Evolutionary conservation across 2,329 filamentous ascomycete species (phyloP), one percentile per base, ranked within the genome.

Genomic region (Fusarium sp.): DNA sequence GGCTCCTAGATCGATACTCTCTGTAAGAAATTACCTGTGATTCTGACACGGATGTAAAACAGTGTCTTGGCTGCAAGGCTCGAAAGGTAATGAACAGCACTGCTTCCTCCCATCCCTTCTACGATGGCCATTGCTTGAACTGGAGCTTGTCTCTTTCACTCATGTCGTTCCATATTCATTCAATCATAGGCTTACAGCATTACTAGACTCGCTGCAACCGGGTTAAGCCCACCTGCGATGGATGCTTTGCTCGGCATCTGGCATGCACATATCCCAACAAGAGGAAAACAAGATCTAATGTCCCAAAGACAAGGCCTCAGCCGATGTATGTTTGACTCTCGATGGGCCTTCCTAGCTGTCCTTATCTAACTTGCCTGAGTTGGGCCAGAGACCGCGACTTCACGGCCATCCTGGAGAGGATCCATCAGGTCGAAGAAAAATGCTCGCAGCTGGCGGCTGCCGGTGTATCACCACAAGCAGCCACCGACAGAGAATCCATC

Each of bases 131-230:
- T 45, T 45, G 40, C 43, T 25, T 15, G 20, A 45, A 22, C 40
- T 45, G 7, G 7, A 25, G 40, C 40, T 45, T 45, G 12, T 45
- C 14, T 17, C 43, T 47, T 15, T 15, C 20, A 22, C 7, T 7
- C 14, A 25, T 25, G 14, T 15, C 2, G 22, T 25, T 25, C 22
- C 20, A 25, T 47, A 3, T 15, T 5, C 20, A 25, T 47, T 25
- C 2, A 7, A 25, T 25, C 7, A 8, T 25, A 15, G 20, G 43
- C 43, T 47, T 47, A 47, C 22, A 25, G 14, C 1, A 25, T 25
- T 8, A 47, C 43, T 25, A 63, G 61, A 63, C n/a, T 33, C 61
- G 61, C 15, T 63, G 61, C 9, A 54, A 63, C 32, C 33, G 61
- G 4, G 47, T 17, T 22, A 63, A 35, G 15, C 61, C 61, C 12